Evolutionary conservation across 352 stramenopile genomes (phyloP), one percentile per base, ranked within the genome.

Genomic region (Peronospora destructor): DNA sequence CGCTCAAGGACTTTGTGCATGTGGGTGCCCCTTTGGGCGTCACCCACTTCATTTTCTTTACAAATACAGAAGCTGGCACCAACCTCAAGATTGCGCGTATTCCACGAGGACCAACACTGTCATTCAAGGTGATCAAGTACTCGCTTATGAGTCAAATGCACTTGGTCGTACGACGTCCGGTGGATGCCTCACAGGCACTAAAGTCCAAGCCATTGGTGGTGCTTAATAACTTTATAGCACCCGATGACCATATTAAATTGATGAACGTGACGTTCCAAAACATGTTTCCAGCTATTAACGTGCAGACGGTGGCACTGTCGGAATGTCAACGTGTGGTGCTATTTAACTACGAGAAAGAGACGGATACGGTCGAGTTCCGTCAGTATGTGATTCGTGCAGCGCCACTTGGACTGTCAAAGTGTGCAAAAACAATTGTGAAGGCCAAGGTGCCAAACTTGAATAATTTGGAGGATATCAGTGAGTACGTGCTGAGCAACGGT

Each of bases 211-310:
- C 96, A 6, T 69, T 99, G 10, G 87, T 99, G 7, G 95, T 99
- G 33, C 93, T 98, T 19, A 99, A 99, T 74, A 99, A 99, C 72
- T 99, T 99, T 71, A 97, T 90, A 36, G 82, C 94, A 66, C 66
- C 63, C 0, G 66, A 87, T 32, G 82, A 92, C 60, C 82, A 92
- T 60, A 82, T 89, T 45, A 87, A 89, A 77, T 64, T 99, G 6
- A 95, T 98, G 86, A 95, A 96, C 53, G 94, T 98, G 60, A 98
- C 95, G 14, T 98, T 99, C 67, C 95, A 99, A 71, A 98, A 98
- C 64, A 98, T 99, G 94, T 99, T 99, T 59, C 95, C 95, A 33
- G 83, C 95, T 2, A 98, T 99, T 61, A 97, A 99, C 68, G 95
- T 99, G 29, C 83, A 95, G 36, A 98, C 85, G 1, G 93, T 99